These are phyloP conservation scores for Myxozyma melibiosi DNA, from an alignment of 805 yeast genomes.

Conservation along the genomic window DNA sequence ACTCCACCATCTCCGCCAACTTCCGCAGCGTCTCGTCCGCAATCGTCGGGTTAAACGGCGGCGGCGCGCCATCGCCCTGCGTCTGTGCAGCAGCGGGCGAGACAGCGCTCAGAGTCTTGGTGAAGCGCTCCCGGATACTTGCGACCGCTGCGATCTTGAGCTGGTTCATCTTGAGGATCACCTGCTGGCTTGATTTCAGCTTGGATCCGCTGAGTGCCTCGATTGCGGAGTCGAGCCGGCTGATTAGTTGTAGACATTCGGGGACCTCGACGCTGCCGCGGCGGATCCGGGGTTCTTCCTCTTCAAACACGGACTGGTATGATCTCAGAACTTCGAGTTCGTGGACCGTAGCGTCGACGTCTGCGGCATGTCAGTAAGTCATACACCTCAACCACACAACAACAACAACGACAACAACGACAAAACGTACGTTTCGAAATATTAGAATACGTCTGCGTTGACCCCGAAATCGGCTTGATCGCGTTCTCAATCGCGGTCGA, in stretches of 20 bases:
- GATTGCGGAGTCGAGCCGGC: constrained; percentile 35
- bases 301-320: constrained; percentile 28
- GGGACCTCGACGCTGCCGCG: constrained; percentile 36
- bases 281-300: constrained; percentile 30
- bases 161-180: constrained; percentile 23
- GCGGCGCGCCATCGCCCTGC: not conserved
- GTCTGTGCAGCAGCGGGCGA: constrained; percentile 3
- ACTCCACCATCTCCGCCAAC: constrained; percentile 27
- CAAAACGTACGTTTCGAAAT: constrained; percentile 59
- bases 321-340: constrained; percentile 22
- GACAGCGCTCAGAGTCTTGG: constrained; percentile 6
- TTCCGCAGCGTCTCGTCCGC: constrained; percentile 4
- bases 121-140: constrained; percentile 23
- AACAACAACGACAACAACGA: constrained; percentile 42
- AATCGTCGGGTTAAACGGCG: constrained; percentile 3
- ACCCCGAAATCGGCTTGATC: constrained; percentile 70
- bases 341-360: constrained; percentile 24
- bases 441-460: constrained; percentile 58
- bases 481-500: constrained; percentile 61
- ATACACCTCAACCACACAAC: not conserved
- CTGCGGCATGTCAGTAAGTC: not conserved
- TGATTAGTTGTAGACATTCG: constrained; percentile 35
- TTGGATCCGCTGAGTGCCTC: constrained; percentile 36
- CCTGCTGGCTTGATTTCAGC: constrained; percentile 30
- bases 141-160: constrained; percentile 24